Conservation (phyloP, 345 rosid genomes). For the Gossypium raimondii region DNA sequence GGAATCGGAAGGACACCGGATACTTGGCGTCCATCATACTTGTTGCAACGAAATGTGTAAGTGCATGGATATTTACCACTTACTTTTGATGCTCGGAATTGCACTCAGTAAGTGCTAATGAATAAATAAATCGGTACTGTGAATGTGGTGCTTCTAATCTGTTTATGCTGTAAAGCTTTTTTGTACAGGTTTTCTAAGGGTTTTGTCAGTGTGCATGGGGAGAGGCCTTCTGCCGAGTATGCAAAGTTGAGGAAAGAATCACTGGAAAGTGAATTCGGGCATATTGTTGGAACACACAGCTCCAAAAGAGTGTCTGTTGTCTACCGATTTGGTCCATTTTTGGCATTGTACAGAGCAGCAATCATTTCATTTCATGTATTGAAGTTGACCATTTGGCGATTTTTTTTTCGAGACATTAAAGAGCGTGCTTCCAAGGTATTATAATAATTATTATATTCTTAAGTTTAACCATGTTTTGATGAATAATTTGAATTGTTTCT, state of each 20-base stretch:
- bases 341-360: conserved; percentile 87
- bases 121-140: not conserved
- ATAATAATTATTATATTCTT: not conserved
- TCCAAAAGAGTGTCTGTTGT: conserved; percentile 55
- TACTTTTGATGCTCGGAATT: not conserved
- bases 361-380: conserved; percentile 72
- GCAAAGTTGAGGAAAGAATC: conserved; percentile 92
- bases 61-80: conserved; percentile 19
- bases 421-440: conserved; percentile 76
- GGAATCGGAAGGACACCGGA: conserved; percentile 27
- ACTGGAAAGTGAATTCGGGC: conserved; percentile 86
- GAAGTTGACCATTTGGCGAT: conserved; percentile 68
- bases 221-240: conserved; percentile 72
- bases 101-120: not conserved
- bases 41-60: conserved; percentile 40
- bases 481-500: not conserved
- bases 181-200: conserved; percentile 53
- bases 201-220: conserved; percentile 76
- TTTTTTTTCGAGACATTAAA: conserved; percentile 60
- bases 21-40: conserved; percentile 26
- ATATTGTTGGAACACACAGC: conserved; percentile 59
- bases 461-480: not conserved
- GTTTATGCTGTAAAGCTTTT: not conserved
- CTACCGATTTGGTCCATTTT: conserved; percentile 73
- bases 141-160: not conserved